These are phyloP conservation scores for Lentinula guzmanii DNA, from an alignment of 768 basidiomycete genomes.

Conservation along the genomic window DNA sequence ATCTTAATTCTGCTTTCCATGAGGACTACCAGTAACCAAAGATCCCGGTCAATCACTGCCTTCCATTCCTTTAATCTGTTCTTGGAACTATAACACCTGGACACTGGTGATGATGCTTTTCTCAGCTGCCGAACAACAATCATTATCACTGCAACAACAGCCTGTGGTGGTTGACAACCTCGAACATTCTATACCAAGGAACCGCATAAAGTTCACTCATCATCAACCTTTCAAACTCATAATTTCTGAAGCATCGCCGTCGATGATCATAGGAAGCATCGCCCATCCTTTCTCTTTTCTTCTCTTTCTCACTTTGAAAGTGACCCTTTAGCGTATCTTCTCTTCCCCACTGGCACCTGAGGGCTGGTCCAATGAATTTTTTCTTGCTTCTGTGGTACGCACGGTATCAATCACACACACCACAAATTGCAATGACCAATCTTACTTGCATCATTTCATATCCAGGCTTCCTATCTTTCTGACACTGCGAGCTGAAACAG, in stretches of 20 bases:
- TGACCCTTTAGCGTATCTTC: neutral
- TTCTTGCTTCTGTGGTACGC: neutral
- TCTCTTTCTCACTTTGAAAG: constrained; percentile 1
- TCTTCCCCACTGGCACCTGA: neutral
- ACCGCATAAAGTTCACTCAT: neutral
- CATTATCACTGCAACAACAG: neutral
- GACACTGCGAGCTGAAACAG: neutral
- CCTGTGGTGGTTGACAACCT: neutral
- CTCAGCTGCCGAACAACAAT: neutral
- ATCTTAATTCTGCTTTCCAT: neutral
- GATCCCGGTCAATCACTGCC: neutral
- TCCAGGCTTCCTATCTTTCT: neutral
- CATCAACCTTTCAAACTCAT: neutral
- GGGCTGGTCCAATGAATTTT: constrained; percentile 2
- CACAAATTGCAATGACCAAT: no score
- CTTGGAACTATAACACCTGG: neutral
- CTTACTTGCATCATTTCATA: neutral
- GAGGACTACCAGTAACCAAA: neutral
- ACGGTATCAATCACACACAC: neutral
- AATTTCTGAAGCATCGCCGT: neutral
- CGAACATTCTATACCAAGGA: neutral
- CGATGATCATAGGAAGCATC: constrained; percentile 3
- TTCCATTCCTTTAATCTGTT: neutral
- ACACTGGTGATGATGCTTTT: neutral
- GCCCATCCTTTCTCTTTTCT: neutral